A percentile compares a stretch with the other conserved stretches of the same genome.
Evolutionary conservation across 148 eudicot genomes (phyloP).

Genomic region (Arctostaphylos glauca): DNA sequence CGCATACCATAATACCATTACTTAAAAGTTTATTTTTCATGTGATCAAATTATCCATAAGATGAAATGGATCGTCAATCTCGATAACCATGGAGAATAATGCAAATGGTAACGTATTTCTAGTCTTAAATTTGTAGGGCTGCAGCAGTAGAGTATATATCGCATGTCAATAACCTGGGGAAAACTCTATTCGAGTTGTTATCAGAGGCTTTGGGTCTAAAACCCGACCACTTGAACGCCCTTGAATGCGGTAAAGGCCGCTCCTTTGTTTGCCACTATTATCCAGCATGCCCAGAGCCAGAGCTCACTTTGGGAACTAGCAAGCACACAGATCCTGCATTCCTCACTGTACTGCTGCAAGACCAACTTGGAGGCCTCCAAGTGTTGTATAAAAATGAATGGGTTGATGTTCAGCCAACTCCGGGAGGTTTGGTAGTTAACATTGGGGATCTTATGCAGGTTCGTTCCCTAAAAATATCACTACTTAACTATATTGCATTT

Average conservation of each 20-base stretch:
- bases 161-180: slow-evolving; percentile 22
- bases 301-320: slow-evolving; percentile 24
- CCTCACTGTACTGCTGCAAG: slow-evolving; percentile 32
- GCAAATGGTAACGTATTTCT: neutral
- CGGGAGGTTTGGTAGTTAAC: slow-evolving; percentile 36
- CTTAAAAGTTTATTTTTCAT: neutral
- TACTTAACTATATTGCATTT: neutral
- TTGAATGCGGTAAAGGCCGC: slow-evolving; percentile 27
- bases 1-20: neutral
- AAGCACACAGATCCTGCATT: slow-evolving; percentile 36
- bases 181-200: slow-evolving; percentile 26
- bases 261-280: slow-evolving; percentile 30
- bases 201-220: slow-evolving; percentile 40
- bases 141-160: slow-evolving; percentile 18
- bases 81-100: neutral
- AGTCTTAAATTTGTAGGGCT: slow-evolving; percentile 17
- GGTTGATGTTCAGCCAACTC: slow-evolving; percentile 36
- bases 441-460: slow-evolving; percentile 53
- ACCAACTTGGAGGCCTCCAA: slow-evolving; percentile 50
- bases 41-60: neutral
- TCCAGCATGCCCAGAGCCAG: slow-evolving; percentile 41
- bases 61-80: neutral
- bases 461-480: neutral
- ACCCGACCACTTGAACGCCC: slow-evolving; percentile 19
- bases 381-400: slow-evolving; percentile 33